These are phyloP conservation scores for Paratinospora sagittata DNA, from an alignment of 164 flowering plant species.

Conservation along the genomic window DNA sequence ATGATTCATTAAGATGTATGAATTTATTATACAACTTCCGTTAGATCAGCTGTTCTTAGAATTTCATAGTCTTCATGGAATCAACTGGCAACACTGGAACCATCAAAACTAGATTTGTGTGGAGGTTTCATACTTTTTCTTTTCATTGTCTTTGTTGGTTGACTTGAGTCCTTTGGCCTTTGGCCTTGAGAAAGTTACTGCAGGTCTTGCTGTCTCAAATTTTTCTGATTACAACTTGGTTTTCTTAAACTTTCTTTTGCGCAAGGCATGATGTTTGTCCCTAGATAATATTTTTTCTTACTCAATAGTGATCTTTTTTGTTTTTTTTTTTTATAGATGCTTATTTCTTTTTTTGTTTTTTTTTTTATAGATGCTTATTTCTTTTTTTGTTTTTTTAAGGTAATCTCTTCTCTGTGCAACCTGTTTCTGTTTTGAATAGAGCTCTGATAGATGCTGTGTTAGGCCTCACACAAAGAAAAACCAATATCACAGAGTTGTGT, in stretches of 20 bases:
- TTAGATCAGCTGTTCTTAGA: neutral
- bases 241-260: conserved; percentile 20
- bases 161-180: neutral
- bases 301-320: no score
- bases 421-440: neutral
- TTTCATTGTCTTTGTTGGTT: neutral
- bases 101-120: neutral
- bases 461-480: neutral
- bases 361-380: no score
- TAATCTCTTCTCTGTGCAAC: conserved; percentile 5
- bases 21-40: neutral
- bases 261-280: conserved; percentile 20
- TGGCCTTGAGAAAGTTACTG: neutral
- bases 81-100: neutral
- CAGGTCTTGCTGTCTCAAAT: neutral
- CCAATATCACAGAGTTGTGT: neutral
- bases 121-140: no score
- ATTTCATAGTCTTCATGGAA: neutral
- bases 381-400: no score
- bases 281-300: conserved; percentile 21
- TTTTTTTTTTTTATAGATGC: no score
- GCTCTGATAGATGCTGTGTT: neutral
- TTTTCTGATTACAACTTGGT: conserved; percentile 5
- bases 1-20: neutral
- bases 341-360: no score